Conservation (phyloP, 768 basidiomycete genomes). For the Erythrobasidium yunnanense region DNA sequence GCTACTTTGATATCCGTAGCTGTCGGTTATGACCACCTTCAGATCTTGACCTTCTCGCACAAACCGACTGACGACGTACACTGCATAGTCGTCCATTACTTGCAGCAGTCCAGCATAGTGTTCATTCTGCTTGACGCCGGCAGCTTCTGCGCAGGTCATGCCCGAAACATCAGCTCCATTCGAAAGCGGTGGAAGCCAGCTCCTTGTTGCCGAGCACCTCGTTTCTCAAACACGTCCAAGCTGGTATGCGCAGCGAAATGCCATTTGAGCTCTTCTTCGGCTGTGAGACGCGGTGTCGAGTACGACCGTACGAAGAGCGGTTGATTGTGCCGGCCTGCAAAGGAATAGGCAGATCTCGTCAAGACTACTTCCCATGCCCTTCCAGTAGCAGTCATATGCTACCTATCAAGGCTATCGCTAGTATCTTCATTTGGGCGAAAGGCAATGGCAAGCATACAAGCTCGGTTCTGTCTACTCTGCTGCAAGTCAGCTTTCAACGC, state of each 20-base stretch:
- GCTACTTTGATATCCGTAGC: slow-evolving; percentile 79
- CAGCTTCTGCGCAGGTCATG: slow-evolving; percentile 43
- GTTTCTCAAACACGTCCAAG: slow-evolving; percentile 81
- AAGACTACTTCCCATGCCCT: background rate
- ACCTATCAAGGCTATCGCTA: slow-evolving; percentile 36
- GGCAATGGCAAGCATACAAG: background rate
- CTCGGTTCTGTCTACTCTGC: background rate
- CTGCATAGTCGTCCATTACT: slow-evolving; percentile 83
- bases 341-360: background rate
- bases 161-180: background rate
- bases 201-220: slow-evolving; percentile 49
- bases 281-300: background rate
- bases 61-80: too few species aligned
- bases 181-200: slow-evolving; percentile 29
- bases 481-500: too few species aligned
- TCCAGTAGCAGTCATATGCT: background rate
- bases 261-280: slow-evolving; percentile 53
- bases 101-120: slow-evolving; percentile 77
- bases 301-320: slow-evolving; percentile 34
- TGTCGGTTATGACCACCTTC: background rate
- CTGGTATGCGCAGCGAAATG: slow-evolving; percentile 86
- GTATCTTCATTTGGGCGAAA: slow-evolving; percentile 24
- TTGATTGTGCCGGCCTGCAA: slow-evolving; percentile 31
- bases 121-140: slow-evolving; percentile 52
- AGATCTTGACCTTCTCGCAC: too few species aligned